phyloP scores from a whole-genome alignment of 371 early-diverging fungal species.

The Thermomucor indicae-seudaticae region DNA sequence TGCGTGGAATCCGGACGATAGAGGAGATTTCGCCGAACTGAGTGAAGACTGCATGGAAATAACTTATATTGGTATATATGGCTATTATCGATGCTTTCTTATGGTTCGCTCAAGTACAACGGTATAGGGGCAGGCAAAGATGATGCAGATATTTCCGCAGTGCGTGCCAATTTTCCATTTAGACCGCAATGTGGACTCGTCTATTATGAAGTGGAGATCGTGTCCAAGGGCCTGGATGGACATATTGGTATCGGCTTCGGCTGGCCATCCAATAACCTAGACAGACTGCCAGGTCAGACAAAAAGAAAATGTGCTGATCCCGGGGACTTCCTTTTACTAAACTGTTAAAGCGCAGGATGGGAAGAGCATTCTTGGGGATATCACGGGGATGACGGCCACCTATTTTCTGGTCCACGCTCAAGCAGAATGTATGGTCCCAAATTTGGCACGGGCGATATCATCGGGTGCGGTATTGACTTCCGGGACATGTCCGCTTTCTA shows the following conservation, averaged over 20 bases:
- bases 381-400: conserved; percentile 87
- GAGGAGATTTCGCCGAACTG: conserved; percentile 47
- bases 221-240: conserved; percentile 82
- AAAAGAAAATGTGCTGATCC: too few relatives aligned
- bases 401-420: conserved; percentile 65
- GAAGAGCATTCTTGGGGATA: conserved; percentile 79
- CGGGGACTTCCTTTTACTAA: too few relatives aligned
- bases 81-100: neutral
- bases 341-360: too few relatives aligned
- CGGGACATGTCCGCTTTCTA: conserved; percentile 69
- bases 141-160: conserved; percentile 77
- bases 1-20: conserved; percentile 57
- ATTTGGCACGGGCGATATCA: conserved; percentile 83
- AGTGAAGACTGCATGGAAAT: conserved; percentile 47
- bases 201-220: conserved; percentile 84
- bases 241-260: conserved; percentile 87
- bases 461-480: conserved; percentile 93
- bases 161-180: conserved; percentile 78
- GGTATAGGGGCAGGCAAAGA: conserved; percentile 67
- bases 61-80: conserved; percentile 47
- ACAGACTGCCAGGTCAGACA: conserved; percentile 74
- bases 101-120: neutral
- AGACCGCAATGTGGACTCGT: conserved; percentile 83
- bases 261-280: conserved; percentile 39
- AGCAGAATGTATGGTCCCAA: conserved; percentile 83